Evolutionary conservation across 2,329 filamentous ascomycete species (phyloP).

Genomic region (Aspergillus awamori): DNA sequence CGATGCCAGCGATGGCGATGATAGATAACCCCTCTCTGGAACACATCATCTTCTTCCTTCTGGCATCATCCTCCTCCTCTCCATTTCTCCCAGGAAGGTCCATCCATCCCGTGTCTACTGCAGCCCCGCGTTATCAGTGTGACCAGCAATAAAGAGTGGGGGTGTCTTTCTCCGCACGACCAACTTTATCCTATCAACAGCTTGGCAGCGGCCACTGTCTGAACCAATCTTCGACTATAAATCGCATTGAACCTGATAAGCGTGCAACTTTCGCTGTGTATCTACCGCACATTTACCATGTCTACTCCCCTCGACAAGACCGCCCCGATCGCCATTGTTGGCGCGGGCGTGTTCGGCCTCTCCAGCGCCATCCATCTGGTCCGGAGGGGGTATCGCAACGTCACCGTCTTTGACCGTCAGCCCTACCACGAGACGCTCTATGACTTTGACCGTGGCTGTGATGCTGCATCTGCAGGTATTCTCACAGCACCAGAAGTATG

Average conservation of each 20-base stretch:
- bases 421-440: constrained; percentile 47
- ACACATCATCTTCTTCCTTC: neutral
- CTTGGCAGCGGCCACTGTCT: neutral
- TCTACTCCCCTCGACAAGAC: neutral
- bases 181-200: neutral
- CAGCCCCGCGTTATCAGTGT: neutral
- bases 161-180: neutral
- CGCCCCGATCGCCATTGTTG: constrained; percentile 44
- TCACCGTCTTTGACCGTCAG: constrained; percentile 56
- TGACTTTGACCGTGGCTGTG: constrained; percentile 46
- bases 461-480: constrained; percentile 49
- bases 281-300: neutral
- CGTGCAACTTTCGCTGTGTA: neutral
- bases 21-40: neutral
- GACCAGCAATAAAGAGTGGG: neutral
- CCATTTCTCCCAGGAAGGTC: neutral
- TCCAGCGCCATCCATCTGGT: constrained; percentile 50
- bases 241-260: neutral
- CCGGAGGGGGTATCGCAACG: constrained; percentile 49
- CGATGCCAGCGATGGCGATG: neutral
- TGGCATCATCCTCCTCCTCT: neutral
- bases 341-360: constrained; percentile 48
- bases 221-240: neutral
- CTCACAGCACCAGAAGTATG: neutral
- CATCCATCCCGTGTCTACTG: neutral